A percentile compares a stretch with the other conserved stretches of the same genome.
phyloP scores from a whole-genome alignment of 768 basidiomycete species.

The Tulasnella sp. region DNA sequence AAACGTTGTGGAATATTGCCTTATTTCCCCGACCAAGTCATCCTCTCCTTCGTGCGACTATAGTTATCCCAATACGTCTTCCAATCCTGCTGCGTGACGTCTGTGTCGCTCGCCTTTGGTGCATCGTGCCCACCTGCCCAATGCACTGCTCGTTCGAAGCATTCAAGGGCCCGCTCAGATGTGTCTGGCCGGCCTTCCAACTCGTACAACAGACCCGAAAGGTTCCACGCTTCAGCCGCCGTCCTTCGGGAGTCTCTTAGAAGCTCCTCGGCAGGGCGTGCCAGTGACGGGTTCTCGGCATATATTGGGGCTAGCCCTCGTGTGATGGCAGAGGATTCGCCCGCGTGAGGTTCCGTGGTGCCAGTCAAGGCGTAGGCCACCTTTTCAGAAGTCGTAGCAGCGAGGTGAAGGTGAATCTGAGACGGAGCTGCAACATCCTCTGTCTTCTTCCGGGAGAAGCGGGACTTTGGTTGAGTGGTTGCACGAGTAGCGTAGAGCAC shows the following conservation, averaged over 20 bases:
- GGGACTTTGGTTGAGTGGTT: neutral
- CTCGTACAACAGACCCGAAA: conserved; percentile 59
- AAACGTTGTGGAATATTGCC: no score
- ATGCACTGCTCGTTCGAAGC: conserved; percentile 56
- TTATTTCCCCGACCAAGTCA: neutral
- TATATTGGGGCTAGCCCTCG: conserved; percentile 20
- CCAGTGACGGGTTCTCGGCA: conserved; percentile 26
- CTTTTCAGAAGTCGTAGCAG: conserved; percentile 58
- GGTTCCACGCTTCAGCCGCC: conserved; percentile 65
- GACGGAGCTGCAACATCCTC: conserved; percentile 25
- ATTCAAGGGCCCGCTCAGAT: conserved; percentile 38
- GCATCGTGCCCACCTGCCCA: conserved; percentile 42
- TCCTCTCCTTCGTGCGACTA: conserved; percentile 3
- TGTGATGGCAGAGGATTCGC: conserved; percentile 28
- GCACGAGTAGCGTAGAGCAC: conserved; percentile 41
- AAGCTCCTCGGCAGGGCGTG: conserved; percentile 43
- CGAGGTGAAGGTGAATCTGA: conserved; percentile 45
- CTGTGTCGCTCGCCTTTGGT: conserved; percentile 1
- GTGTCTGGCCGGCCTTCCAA: conserved; percentile 20
- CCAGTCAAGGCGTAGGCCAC: conserved; percentile 47
- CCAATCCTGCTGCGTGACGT: conserved; percentile 15
- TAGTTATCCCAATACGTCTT: conserved; percentile 15
- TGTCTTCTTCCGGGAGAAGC: neutral
- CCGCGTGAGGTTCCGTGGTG: conserved; percentile 29
- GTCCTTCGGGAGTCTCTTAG: conserved; percentile 61